Evolutionary conservation across 352 stramenopile genomes (phyloP).

Genomic region (Globisporangium spinosum): DNA sequence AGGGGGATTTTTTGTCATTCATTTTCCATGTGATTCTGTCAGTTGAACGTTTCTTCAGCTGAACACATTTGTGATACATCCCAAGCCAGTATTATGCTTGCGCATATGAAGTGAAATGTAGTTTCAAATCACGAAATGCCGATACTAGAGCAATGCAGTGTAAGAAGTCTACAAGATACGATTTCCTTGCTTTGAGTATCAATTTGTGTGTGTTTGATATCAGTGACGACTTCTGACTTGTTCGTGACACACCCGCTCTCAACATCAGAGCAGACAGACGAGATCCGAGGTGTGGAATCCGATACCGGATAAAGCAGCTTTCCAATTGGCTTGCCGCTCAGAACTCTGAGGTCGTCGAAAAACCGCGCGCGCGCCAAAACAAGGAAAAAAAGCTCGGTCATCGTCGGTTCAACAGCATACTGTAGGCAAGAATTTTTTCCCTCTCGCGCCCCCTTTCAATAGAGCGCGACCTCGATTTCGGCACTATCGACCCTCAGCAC

Average conservation of each 20-base stretch:
- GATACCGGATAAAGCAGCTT: not conserved
- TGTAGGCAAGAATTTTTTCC: not conserved
- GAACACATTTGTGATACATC: no score
- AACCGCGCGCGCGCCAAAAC: conserved; percentile 12
- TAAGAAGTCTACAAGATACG: not conserved
- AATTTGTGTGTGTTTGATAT: not conserved
- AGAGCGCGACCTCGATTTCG: conserved; percentile 8
- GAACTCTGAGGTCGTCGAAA: conserved; percentile 1
- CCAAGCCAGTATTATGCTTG: no score
- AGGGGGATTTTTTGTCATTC: no score
- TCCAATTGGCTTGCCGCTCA: not conserved
- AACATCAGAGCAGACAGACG: no score
- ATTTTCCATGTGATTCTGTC: no score
- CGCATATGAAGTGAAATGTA: no score
- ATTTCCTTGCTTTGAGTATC: not conserved
- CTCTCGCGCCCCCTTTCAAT: not conserved
- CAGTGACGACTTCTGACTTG: no score
- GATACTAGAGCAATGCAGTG: no score
- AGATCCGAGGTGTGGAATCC: not conserved
- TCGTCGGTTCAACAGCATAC: not conserved
- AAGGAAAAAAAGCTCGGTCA: not conserved
- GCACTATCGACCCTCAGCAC: not conserved
- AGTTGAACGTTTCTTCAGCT: no score
- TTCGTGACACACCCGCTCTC: no score
- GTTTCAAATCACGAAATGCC: no score